Percentiles rank a stretch among this genome's conserved stretches.
phyloP scores from a whole-genome alignment of 1,284 basidiomycete genomes.

The Sutorius eximius region DNA sequence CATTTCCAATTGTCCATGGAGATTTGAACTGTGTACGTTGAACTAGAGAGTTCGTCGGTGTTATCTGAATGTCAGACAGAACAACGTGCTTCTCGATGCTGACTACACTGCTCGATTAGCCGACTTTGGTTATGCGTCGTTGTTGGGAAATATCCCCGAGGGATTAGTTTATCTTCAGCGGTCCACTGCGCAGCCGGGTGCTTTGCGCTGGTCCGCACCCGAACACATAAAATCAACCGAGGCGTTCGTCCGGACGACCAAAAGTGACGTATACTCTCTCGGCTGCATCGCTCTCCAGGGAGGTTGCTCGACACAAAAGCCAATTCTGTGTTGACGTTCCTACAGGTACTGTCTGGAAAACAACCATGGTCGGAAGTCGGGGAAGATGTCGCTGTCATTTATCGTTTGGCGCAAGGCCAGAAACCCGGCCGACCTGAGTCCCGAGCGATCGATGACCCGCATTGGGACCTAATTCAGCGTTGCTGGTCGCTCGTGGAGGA shows the following conservation, averaged over 20 bases:
- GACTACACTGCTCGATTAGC: too few relatives aligned
- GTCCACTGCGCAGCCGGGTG: not conserved
- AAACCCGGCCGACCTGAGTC: conserved; percentile 6
- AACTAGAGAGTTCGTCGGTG: too few relatives aligned
- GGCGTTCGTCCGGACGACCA: not conserved
- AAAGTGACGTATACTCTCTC: not conserved
- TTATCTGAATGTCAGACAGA: too few relatives aligned
- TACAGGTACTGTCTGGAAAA: conserved; percentile 8
- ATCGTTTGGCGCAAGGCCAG: not conserved
- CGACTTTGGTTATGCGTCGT: too few relatives aligned
- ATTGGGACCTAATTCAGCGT: conserved; percentile 6
- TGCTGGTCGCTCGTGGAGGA: conserved; percentile 3
- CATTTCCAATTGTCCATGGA: too few relatives aligned
- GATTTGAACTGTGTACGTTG: too few relatives aligned
- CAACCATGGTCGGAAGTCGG: conserved; percentile 8
- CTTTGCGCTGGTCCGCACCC: not conserved
- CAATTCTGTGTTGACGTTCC: not conserved
- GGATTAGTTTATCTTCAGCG: not conserved
- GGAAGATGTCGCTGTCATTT: not conserved
- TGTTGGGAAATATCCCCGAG: too few relatives aligned
- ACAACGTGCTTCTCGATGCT: too few relatives aligned
- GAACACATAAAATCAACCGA: not conserved
- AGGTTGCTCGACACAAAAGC: not conserved
- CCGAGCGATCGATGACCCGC: not conserved
- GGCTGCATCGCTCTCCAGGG: not conserved